Conservation (phyloP, 805 yeast genomes). For the Ogataea paraovalis region DNA sequence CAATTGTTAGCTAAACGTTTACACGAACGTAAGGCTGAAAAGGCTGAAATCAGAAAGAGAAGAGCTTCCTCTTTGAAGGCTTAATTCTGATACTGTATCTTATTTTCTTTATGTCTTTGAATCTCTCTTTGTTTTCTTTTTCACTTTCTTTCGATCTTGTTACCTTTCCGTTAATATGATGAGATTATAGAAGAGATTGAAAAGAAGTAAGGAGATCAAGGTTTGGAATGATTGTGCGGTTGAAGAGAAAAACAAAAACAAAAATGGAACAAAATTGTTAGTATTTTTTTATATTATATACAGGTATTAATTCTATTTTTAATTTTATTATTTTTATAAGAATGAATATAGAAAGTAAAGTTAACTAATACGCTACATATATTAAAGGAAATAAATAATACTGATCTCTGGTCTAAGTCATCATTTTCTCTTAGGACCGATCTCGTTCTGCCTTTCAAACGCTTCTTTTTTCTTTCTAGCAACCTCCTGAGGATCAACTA, state of each 20-base stretch:
- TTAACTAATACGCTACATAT: background rate
- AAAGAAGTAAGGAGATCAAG: background rate
- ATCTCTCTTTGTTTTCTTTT: background rate
- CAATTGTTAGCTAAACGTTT: slow-evolving; percentile 97
- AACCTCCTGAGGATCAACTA: slow-evolving; percentile 20
- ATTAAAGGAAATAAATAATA: too few species aligned
- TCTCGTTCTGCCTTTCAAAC: slow-evolving; percentile 10
- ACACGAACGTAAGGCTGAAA: slow-evolving; percentile 97
- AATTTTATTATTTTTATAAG: background rate
- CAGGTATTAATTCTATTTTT: slow-evolving; percentile 14
- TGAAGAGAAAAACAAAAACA: slow-evolving; percentile 3
- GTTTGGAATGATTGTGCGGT: too few species aligned
- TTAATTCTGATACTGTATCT: slow-evolving; percentile 36
- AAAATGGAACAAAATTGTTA: slow-evolving; percentile 2
- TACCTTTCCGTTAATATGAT: background rate
- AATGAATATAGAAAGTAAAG: background rate
- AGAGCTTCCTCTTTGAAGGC: slow-evolving; percentile 98
- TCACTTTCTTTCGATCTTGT: background rate
- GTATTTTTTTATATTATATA: slow-evolving; percentile 2
- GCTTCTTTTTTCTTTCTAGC: slow-evolving; percentile 22
- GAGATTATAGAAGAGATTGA: background rate
- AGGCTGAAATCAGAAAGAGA: slow-evolving; percentile 98
- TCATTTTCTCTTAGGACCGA: slow-evolving; percentile 16
- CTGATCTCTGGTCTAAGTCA: too few species aligned
- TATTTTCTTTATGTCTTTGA: background rate